Evolutionary conservation across 2,329 filamentous ascomycete species (phyloP), one percentile per base, ranked within the genome.

Genomic region (Ophiocordyceps unilateralis): DNA sequence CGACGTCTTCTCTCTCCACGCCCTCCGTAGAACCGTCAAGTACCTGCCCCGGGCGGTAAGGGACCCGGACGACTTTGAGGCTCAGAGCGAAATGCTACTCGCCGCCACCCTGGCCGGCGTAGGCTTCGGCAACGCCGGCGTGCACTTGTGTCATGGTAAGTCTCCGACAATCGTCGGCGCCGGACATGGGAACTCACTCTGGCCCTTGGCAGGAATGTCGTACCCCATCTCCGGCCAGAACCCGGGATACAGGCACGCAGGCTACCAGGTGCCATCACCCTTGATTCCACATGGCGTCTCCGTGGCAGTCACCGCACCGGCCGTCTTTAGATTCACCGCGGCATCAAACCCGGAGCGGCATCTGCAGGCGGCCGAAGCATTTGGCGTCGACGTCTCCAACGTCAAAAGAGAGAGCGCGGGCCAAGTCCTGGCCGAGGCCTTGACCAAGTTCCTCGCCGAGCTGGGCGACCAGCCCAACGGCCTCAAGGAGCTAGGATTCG

Each of bases 201-300:
- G 5, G 23, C 19, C 5, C 23, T n/a, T 28, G 11, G 14, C 45
- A 78, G 74, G 89, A 58, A 96, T 98, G 89, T 93, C 84, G 21
- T 98, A 98, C 57, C 91, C 91, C 17, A 94, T 98, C 55, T 93
- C 86, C 1, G 85, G 87, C 24, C 88, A 95, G 58, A 98, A 98
- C 58, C 85, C 84, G 17, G 61, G 82, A 5, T 96, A 96, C 64
- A 79, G 78, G 53, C 91, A 98, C 58, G 61, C 72, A 0, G 91
- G 91, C n/a, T 98, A 98, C 60, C 67, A 80, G 2, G 78, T 93
- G 8, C 63, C 75, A 22, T 59, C 71, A 24, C 77, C 83, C 10
- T 82, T 98, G 53, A 96, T 98, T 55, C 91, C 91, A 0, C 91
- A 98, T 59, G 91, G 91, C 43, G 91, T 98, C 21, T 89, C 83